Evolutionary conservation across 306 rosid genomes (phyloP).

Genomic region (Quercus mongolica): DNA sequence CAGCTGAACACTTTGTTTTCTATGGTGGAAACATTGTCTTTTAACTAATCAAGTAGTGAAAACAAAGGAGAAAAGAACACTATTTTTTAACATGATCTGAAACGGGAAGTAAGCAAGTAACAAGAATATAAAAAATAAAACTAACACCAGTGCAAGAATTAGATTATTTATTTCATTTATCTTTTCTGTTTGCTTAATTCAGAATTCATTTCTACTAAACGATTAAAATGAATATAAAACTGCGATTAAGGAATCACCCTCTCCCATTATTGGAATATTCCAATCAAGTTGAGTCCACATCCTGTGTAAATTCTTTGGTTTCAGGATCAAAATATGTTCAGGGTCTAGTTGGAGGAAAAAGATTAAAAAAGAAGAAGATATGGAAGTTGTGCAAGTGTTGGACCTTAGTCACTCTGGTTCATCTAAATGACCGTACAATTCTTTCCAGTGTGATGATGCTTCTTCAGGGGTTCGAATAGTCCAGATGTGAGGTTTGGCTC

Average conservation of each 20-base stretch:
- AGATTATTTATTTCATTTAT: background rate
- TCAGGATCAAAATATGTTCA: background rate
- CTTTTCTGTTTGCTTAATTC: background rate
- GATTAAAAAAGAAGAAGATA: background rate
- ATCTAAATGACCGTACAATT: conserved; percentile 59
- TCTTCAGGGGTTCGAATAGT: conserved; percentile 67
- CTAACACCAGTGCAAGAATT: too few relatives aligned
- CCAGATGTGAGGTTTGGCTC: conserved; percentile 69
- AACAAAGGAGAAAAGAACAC: too few relatives aligned
- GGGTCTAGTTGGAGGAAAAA: background rate
- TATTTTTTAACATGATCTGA: too few relatives aligned
- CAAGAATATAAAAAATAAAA: background rate
- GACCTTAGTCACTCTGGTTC: conserved; percentile 30
- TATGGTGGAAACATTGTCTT: too few relatives aligned
- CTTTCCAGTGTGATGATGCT: conserved; percentile 59
- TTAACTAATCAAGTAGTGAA: too few relatives aligned
- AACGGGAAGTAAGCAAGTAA: too few relatives aligned
- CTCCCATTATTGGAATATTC: too few relatives aligned
- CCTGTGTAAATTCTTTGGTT: background rate
- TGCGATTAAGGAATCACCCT: too few relatives aligned
- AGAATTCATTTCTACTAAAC: background rate
- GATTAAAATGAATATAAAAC: background rate
- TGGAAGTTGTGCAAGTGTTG: background rate
- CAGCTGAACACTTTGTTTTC: too few relatives aligned
- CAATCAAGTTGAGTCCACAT: background rate